These are phyloP conservation scores for Trichoderma simmonsii DNA, from an alignment of 2,329 filamentous ascomycete genomes.

Conservation along the genomic window DNA sequence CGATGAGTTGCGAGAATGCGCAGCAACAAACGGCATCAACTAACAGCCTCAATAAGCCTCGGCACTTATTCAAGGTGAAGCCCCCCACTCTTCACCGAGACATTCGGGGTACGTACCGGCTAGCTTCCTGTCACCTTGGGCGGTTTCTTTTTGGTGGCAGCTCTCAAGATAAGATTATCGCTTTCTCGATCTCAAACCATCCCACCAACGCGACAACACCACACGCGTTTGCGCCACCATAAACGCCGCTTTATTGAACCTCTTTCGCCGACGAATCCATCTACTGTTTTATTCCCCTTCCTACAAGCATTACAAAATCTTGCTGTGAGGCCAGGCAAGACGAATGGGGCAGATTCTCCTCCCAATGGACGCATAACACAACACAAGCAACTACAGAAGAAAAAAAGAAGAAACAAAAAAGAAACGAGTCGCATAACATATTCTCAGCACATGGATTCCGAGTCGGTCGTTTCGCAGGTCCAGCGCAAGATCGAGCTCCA, in stretches of 20 bases:
- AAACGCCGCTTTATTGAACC: neutral
- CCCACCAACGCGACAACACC: slow-evolving; percentile 13
- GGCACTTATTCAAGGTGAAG: neutral
- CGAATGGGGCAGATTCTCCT: neutral
- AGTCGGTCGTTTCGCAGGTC: slow-evolving; percentile 36
- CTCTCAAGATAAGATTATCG: neutral
- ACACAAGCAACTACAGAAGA: neutral
- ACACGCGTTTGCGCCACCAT: slow-evolving; percentile 5
- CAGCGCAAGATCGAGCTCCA: slow-evolving; percentile 80
- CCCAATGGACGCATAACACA: neutral
- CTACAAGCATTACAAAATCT: neutral
- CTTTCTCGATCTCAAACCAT: neutral
- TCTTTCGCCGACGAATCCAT: neutral
- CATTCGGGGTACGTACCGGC: neutral
- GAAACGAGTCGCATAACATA: neutral
- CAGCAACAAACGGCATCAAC: neutral
- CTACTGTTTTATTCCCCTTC: neutral
- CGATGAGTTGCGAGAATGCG: neutral
- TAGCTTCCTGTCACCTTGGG: neutral
- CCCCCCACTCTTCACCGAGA: neutral
- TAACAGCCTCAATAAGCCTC: neutral
- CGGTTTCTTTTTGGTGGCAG: neutral
- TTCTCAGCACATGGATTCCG: slow-evolving; percentile 32
- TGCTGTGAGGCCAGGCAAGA: neutral
- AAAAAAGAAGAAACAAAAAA: neutral